These are phyloP conservation scores for Pholiota adiposa DNA, from an alignment of 1,284 basidiomycete genomes.

Conservation along the genomic window DNA sequence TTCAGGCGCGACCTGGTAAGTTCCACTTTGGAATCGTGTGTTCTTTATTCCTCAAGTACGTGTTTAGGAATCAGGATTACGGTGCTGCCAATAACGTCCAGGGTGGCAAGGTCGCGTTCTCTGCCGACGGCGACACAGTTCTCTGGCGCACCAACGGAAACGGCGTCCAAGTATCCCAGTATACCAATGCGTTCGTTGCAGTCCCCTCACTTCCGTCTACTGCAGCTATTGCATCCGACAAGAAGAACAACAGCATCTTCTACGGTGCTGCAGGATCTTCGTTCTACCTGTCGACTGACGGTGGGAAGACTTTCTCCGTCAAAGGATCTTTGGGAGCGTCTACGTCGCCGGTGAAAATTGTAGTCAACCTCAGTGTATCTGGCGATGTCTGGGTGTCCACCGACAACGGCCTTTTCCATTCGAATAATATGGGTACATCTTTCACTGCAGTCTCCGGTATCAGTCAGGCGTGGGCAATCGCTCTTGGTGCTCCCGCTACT, in stretches of 20 bases:
- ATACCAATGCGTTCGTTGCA: slow-evolving; percentile 49
- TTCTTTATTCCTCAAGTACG: background rate
- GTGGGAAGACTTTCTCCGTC: slow-evolving; percentile 53
- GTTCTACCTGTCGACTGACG: slow-evolving; percentile 64
- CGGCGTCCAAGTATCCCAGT: slow-evolving; percentile 56
- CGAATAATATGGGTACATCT: slow-evolving; percentile 53
- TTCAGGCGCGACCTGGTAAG: slow-evolving; percentile 55
- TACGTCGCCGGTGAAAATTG: slow-evolving; percentile 51
- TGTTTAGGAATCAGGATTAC: slow-evolving; percentile 46
- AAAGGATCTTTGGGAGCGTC: slow-evolving; percentile 52
- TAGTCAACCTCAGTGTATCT: slow-evolving; percentile 55
- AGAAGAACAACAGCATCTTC: slow-evolving; percentile 58
- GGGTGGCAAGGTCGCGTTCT: slow-evolving; percentile 62
- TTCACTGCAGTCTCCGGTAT: slow-evolving; percentile 54
- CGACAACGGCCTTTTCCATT: slow-evolving; percentile 64
- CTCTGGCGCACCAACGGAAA: slow-evolving; percentile 57
- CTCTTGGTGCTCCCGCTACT: slow-evolving; percentile 57
- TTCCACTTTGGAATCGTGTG: too few species aligned
- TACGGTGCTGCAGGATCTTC: slow-evolving; percentile 56
- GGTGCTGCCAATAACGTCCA: slow-evolving; percentile 53
- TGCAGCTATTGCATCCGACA: slow-evolving; percentile 64
- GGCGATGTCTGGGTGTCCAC: slow-evolving; percentile 68
- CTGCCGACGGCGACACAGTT: slow-evolving; percentile 59
- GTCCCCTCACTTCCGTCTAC: slow-evolving; percentile 55
- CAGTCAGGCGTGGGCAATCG: slow-evolving; percentile 59